Conservation (phyloP, 2,329 filamentous ascomycete genomes). For the Alternaria arborescens region DNA sequence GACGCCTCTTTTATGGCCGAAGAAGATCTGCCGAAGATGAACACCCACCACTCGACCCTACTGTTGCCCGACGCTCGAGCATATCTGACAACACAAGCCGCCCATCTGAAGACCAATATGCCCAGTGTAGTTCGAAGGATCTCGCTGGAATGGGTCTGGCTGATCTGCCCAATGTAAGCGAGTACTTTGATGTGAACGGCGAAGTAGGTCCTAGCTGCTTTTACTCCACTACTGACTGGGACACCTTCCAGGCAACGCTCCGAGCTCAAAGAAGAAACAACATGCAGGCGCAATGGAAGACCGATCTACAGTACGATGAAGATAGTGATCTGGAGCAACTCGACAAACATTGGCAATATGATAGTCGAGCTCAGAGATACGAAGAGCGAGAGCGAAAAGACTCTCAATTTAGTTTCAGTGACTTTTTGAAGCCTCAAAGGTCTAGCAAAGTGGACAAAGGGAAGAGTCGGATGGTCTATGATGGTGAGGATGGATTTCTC, state of each 20-base stretch:
- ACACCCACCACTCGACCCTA: not conserved
- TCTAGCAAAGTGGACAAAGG: slow-evolving; percentile 14
- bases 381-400: slow-evolving; percentile 11
- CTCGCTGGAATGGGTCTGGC: not conserved
- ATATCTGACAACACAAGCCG: not conserved
- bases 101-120: not conserved
- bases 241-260: slow-evolving; percentile 9
- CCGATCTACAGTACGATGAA: not conserved
- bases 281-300: not conserved
- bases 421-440: slow-evolving; percentile 3
- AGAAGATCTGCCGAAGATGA: slow-evolving; percentile 8
- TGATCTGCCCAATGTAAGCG: slow-evolving; percentile 15
- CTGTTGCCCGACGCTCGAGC: not conserved
- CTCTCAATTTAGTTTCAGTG: slow-evolving; percentile 7
- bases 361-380: not conserved
- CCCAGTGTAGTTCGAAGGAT: not conserved
- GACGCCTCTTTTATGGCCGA: slow-evolving; percentile 10
- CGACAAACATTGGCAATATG: not conserved
- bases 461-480: slow-evolving; percentile 3
- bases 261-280: not conserved
- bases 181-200: slow-evolving; percentile 8
- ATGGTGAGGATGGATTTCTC: not conserved
- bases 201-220: slow-evolving; percentile 14
- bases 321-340: slow-evolving; percentile 1
- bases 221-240: slow-evolving; percentile 16